Evolutionary conservation across 495 filamentous ascomycete genomes (phyloP).

Genomic region (Penicillium dipodomyicola): DNA sequence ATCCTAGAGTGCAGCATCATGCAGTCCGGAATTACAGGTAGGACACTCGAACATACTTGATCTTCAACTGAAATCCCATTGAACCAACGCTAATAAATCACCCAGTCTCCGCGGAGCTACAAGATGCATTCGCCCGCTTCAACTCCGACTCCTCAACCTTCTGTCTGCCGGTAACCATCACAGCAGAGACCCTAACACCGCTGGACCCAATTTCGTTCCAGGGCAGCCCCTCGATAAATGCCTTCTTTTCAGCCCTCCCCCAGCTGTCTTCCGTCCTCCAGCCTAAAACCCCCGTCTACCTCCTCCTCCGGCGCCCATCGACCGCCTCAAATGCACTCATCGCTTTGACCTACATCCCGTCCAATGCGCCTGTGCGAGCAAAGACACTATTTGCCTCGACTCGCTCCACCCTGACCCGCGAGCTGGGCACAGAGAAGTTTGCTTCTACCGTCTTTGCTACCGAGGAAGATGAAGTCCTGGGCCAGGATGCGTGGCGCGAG

Average conservation of each 20-base stretch:
- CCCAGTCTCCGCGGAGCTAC: conserved; percentile 81
- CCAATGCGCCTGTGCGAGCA: conserved; percentile 81
- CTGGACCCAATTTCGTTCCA: conserved; percentile 56
- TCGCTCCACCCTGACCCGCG: conserved; percentile 75
- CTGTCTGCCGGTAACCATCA: conserved; percentile 79
- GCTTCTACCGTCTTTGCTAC: conserved; percentile 75
- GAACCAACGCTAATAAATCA: conserved; percentile 15
- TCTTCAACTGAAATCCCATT: not conserved
- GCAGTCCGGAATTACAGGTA: conserved; percentile 89
- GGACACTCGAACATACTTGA: conserved; percentile 8
- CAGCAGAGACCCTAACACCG: conserved; percentile 69
- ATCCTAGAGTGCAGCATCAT: conserved; percentile 45
- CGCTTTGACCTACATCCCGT: conserved; percentile 87
- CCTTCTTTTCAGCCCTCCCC: conserved; percentile 60
- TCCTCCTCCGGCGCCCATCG: conserved; percentile 72
- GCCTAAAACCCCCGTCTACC: conserved; percentile 73
- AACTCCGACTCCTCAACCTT: conserved; percentile 62
- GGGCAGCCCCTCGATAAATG: conserved; percentile 38
- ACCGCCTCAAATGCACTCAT: conserved; percentile 53
- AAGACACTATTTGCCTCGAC: conserved; percentile 97
- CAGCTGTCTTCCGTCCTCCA: conserved; percentile 69
- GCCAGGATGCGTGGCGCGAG: conserved; percentile 67
- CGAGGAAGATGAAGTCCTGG: conserved; percentile 65
- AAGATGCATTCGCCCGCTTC: conserved; percentile 74
- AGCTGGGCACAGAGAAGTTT: conserved; percentile 89